Base-by-base conservation (phyloP, 495 filamentous ascomycete species). In the Thermothielavioides terrestris region DNA sequence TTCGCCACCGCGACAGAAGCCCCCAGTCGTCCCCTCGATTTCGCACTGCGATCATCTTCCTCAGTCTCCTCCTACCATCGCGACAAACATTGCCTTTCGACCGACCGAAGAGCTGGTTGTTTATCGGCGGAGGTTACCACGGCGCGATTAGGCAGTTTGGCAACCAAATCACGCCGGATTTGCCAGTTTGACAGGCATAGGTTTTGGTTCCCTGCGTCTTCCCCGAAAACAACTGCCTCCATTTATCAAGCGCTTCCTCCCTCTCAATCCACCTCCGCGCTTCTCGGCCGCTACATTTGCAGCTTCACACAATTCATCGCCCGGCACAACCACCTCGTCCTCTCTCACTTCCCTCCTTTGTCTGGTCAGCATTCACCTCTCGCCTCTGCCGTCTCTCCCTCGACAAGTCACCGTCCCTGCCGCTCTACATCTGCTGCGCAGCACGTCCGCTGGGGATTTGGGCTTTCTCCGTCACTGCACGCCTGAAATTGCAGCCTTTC, bases 201-300 rank as follows among this genome's bases (percentile, higher is more conserved):
- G 63, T 66, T 66, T 66, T 61, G 63, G 63, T 52, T 57, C 62
- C 54, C 57, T 58, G 50, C 54, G 54, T 60, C 56, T 52, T 64
- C 56, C 52, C 54, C 49, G 46, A 46, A 45, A 42, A 51, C 40
- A 56, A 42, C 51, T 51, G 45, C 57, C 53, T 52, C 56, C 55
- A 58, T 49, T 54, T 54, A n/a, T n/a, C 57, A 46, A 42, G 44
- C 42, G 35, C 49, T 18, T 36, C 48, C 30, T 46, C 35, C 50
- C 43, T 49, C 55, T 37, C 49, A 23, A 35, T 27, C 18, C 42
- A 42, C 41, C 38, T 35, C 25, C 36, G 23, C 31, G 18, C 30
- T 42, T 49, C 46, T 25, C 27, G 32, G 31, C 31, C 45, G 26
- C 36, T 25, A 41, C 25, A 23, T 38, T 52, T 50, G 45, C 38